Evolutionary conservation across 1,139 yeast genomes (phyloP).

Genomic region (Lodderomyces margitis): DNA sequence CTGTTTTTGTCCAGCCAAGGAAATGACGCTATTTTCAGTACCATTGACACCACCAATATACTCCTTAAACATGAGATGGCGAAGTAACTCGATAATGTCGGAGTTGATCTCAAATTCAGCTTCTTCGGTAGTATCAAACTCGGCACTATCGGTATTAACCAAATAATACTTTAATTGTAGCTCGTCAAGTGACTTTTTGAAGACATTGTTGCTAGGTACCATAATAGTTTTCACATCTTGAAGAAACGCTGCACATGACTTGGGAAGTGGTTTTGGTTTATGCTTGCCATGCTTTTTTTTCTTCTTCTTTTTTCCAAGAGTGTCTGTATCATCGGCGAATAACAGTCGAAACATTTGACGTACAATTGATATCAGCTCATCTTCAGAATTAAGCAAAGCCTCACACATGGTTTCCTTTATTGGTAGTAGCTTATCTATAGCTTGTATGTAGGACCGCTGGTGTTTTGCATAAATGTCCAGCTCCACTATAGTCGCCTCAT

Average conservation of each 20-base stretch:
- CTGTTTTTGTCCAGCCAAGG: conserved; percentile 10
- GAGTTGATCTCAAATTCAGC: conserved; percentile 31
- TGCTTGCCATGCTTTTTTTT: conserved; percentile 15
- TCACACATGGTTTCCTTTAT: conserved; percentile 45
- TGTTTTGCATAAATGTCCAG: conserved; percentile 64
- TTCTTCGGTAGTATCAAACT: conserved; percentile 28
- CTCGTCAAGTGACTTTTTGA: conserved; percentile 26
- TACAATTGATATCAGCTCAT: conserved; percentile 25
- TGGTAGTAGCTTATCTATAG: conserved; percentile 53
- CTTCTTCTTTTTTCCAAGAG: conserved; percentile 10
- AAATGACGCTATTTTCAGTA: conserved; percentile 17
- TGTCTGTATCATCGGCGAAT: conserved; percentile 18
- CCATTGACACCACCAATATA: conserved; percentile 34
- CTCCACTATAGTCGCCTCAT: conserved; percentile 54
- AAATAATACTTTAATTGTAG: conserved; percentile 32
- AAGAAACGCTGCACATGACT: conserved; percentile 31
- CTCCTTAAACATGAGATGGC: conserved; percentile 27
- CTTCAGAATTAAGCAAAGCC: conserved; percentile 25
- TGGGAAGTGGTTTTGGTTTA: conserved; percentile 17
- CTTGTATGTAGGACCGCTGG: conserved; percentile 73
- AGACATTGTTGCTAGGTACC: conserved; percentile 34
- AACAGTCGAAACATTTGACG: conserved; percentile 33
- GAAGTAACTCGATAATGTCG: conserved; percentile 29
- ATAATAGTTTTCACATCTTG: conserved; percentile 29
- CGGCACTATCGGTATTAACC: conserved; percentile 23